phyloP scores from a whole-genome alignment of 2,329 filamentous ascomycete genomes.

The Ilyonectria sp. region DNA sequence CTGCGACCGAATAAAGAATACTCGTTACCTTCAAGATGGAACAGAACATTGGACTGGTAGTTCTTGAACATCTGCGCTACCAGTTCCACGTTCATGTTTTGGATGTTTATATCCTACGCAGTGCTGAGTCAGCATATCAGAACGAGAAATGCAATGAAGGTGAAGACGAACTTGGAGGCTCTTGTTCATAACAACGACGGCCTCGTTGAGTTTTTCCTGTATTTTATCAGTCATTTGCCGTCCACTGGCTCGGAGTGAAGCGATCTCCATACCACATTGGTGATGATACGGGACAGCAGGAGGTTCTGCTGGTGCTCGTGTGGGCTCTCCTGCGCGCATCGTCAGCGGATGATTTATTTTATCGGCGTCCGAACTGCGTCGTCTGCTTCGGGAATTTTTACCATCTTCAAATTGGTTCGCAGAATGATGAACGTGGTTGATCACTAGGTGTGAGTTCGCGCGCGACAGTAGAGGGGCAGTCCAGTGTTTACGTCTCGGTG shows the following conservation, averaged over 20 bases:
- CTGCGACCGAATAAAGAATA: not conserved
- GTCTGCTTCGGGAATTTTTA: not conserved
- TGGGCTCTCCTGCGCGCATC: conserved; percentile 80
- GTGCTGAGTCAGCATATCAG: conserved; percentile 13
- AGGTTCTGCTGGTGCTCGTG: conserved; percentile 98
- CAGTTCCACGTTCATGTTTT: conserved; percentile 98
- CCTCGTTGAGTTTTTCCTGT: conserved; percentile 97
- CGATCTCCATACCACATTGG: conserved; percentile 84
- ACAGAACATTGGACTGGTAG: conserved; percentile 97
- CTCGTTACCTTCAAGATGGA: conserved; percentile 90
- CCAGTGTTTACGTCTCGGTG: conserved; percentile 42
- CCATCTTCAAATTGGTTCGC: conserved; percentile 19
- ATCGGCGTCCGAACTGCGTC: not conserved
- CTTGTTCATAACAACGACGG: conserved; percentile 93
- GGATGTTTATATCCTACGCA: conserved; percentile 91
- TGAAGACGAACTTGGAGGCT: conserved; percentile 77
- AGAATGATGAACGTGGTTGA: conserved; percentile 8
- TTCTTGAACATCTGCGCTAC: conserved; percentile 99
- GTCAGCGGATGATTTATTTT: not conserved
- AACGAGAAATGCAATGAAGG: not conserved
- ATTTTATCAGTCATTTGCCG: conserved; percentile 17
- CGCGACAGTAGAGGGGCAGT: conserved; percentile 29
- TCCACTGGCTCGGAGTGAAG: not conserved
- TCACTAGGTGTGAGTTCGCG: not conserved
- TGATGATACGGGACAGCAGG: conserved; percentile 94